Evolutionary conservation across 2,329 filamentous ascomycete species (phyloP), one percentile per base, ranked within the genome.

Genomic region (Xylaria sp.): DNA sequence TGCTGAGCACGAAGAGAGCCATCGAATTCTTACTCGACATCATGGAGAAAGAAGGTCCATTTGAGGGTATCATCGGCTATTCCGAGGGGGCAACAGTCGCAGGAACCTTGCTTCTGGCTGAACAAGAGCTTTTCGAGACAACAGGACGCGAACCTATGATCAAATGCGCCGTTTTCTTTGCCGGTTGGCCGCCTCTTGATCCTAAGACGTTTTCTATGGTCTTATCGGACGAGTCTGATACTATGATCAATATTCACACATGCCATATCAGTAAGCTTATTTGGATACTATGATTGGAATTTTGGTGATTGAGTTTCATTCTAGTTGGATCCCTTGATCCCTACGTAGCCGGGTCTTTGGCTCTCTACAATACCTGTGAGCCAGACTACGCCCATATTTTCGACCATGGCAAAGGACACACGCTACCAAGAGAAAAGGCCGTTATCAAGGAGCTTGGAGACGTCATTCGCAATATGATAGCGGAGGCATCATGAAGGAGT

Each of bases 351-450:
- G 86, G 87, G 0, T 84, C 84, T 2, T 80, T 88, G 76, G 84
- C 86, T 0, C 78, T 89, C 3, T 88, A 84, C 74, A 86, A 87
- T 66, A 79, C 87, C 23, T 89, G 86, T 66, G 83, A 88, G 49
- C 81, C 80, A 0, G 86, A 89, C 60, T 82, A 77, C 1, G 86
- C 86, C 0, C 78, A 81, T 35, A 78, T 89, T n/a, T 89, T 89
- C 63, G 87, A 89, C 67, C 86, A 88, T 65, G 87, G 85, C 4
- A 88, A 88, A 69, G 87, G 87, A 0, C 87, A 89, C 70, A 88
- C 84, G 0, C 76, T 89, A 4, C 87, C 87, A 0, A 77, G 85
- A 63, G 83, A 85, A 58, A 78, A 77, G 57, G 77, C 76, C 14
- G 82, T 81, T 0, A 77, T 84, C 57, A 77, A 77, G 65, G 82